A percentile compares a stretch with the other conserved stretches of the same genome.
phyloP scores from a whole-genome alignment of 495 filamentous ascomycete genomes.

The Lasiosphaeria miniovina region DNA sequence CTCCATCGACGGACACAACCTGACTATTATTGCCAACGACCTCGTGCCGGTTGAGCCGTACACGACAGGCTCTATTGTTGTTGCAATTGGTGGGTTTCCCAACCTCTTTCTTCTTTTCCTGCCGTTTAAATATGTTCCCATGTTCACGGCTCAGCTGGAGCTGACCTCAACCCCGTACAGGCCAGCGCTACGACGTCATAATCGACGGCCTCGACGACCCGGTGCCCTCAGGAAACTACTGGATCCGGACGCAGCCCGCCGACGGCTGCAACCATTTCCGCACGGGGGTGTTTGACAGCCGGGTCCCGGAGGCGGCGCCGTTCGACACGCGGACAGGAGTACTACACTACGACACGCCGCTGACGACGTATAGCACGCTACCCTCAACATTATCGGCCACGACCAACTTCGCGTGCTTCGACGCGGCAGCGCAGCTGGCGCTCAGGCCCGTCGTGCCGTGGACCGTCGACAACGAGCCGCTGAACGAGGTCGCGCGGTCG shows the following conservation, averaged over 20 bases:
- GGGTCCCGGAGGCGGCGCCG: not conserved
- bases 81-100: constrained; percentile 48
- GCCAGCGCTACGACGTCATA: constrained; percentile 64
- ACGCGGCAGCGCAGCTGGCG: constrained; percentile 9
- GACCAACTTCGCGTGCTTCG: constrained; percentile 4
- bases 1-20: constrained; percentile 45
- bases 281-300: constrained; percentile 12
- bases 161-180: not conserved
- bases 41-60: constrained; percentile 49
- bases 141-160: not conserved
- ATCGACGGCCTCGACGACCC: constrained; percentile 50
- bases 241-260: constrained; percentile 39
- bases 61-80: constrained; percentile 40
- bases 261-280: constrained; percentile 9
- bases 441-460: constrained; percentile 23
- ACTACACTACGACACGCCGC: constrained; percentile 21
- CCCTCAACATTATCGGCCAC: constrained; percentile 10
- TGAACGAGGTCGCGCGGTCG: constrained; percentile 6
- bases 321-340: constrained; percentile 22
- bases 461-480: constrained; percentile 9
- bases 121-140: not conserved
- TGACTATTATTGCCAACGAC: constrained; percentile 47
- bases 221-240: constrained; percentile 45
- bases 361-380: not conserved
- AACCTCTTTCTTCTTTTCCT: not conserved